Conservation (phyloP, 2,329 filamentous ascomycete species). For the Aureobasidium sp. region DNA sequence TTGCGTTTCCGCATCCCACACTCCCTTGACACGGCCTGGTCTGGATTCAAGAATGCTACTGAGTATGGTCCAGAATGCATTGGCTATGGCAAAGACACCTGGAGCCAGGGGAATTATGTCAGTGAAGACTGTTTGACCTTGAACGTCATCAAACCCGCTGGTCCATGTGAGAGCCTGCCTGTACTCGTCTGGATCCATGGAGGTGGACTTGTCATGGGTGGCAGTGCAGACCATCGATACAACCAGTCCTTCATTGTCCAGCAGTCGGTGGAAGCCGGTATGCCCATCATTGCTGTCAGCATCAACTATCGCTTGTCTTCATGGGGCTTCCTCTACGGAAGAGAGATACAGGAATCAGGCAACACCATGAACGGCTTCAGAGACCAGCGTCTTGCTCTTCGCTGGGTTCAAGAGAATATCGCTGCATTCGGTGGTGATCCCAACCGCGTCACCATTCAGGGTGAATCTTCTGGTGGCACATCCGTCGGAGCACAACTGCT, state of each 20-base stretch:
- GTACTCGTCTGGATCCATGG: slow-evolving; percentile 25
- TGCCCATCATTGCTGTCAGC: slow-evolving; percentile 30
- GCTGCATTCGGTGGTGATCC: slow-evolving; percentile 27
- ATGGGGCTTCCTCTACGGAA: slow-evolving; percentile 22
- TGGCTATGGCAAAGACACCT: slow-evolving; percentile 39
- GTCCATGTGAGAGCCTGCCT: slow-evolving; percentile 17
- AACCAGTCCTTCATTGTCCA: slow-evolving; percentile 28
- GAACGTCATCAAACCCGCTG: slow-evolving; percentile 22
- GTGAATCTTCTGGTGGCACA: slow-evolving; percentile 31
- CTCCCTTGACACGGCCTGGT: slow-evolving; percentile 42
- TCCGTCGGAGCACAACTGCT: slow-evolving; percentile 46
- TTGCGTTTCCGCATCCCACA: slow-evolving; percentile 49
- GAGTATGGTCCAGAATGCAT: slow-evolving; percentile 43
- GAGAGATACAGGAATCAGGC: slow-evolving; percentile 23
- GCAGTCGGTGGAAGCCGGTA: slow-evolving; percentile 22
- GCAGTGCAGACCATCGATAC: slow-evolving; percentile 23
- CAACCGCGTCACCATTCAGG: slow-evolving; percentile 24
- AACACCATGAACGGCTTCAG: slow-evolving; percentile 21
- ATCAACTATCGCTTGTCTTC: slow-evolving; percentile 24
- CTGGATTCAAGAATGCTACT: slow-evolving; percentile 36
- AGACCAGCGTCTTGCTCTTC: slow-evolving; percentile 17
- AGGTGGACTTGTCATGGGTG: slow-evolving; percentile 23
- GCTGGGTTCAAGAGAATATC: slow-evolving; percentile 25
- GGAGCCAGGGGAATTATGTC: slow-evolving; percentile 24
- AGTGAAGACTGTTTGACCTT: slow-evolving; percentile 24